phyloP scores from a whole-genome alignment of 192 early-diverging fungal species.

The Lunasporangiospora selenospora region DNA sequence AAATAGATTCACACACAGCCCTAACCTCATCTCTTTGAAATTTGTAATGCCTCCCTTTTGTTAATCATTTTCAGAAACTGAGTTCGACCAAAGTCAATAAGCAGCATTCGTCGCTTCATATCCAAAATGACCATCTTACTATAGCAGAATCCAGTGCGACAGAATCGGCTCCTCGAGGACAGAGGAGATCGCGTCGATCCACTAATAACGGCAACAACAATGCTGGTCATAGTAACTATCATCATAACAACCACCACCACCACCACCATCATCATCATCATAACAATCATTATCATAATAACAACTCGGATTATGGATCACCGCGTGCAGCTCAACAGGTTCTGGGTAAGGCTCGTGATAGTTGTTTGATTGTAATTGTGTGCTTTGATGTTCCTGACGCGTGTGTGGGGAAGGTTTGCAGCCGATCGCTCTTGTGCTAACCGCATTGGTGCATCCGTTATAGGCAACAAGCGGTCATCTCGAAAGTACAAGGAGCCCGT shows the following conservation, averaged over 20 bases:
- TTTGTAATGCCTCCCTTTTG: no score
- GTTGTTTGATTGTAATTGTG: no score
- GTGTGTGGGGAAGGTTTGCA: no score
- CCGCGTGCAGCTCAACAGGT: slow-evolving; percentile 18
- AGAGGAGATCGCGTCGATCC: slow-evolving; percentile 16
- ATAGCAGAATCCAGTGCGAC: slow-evolving; percentile 38
- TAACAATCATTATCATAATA: slow-evolving; percentile 17
- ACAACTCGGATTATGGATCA: slow-evolving; percentile 40
- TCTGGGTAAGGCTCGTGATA: no score
- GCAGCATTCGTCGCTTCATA: neutral
- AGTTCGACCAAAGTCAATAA: slow-evolving; percentile 8
- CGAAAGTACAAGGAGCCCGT: slow-evolving; percentile 29
- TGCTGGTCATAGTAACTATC: neutral
- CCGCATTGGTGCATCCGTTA: no score
- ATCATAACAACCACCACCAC: no score
- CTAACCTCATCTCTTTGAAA: no score
- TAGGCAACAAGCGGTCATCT: slow-evolving; percentile 26
- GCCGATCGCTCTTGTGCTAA: no score
- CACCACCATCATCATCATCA: slow-evolving; percentile 14
- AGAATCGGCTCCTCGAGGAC: slow-evolving; percentile 22
- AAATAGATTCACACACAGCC: no score
- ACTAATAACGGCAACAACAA: slow-evolving; percentile 7
- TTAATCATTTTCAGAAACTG: no score
- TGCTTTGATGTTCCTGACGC: no score
- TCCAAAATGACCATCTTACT: slow-evolving; percentile 7